Evolutionary conservation across 139 green algal species (phyloP), one percentile per base, ranked within the genome.

Genomic region (Chlorella sp.): DNA sequence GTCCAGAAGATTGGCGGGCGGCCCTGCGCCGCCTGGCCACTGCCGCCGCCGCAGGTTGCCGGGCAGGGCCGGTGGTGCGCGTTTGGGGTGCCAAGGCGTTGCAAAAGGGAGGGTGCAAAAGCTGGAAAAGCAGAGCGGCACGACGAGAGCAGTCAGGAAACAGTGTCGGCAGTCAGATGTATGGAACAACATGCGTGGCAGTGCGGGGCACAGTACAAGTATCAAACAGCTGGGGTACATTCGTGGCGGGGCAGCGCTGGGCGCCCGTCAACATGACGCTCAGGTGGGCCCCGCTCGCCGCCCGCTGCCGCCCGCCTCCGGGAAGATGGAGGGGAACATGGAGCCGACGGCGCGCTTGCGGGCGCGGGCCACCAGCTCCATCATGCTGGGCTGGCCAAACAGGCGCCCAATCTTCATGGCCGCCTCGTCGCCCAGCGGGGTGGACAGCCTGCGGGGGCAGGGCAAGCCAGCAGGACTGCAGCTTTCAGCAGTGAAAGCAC

Each of bases 301-400:
- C 51, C 51, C 15, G 51, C 32, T n/a, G 67, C 30, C 32, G 30
- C 32, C 18, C 30, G 67, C 67, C 30, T 41, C 67, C n/a, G 30
- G 67, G 32, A 36, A 78, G 38, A 36, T 81, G 23, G 57, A 62
- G 2, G 68, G 78, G 68, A 89, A 89, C 21, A 74, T 38, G 18
- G 72, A 80, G 20, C 86, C 80, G 11, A 78, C 62, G 2, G 74
- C 80, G 28, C 71, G 63, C 23, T 44, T 80, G 30, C 86, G 65
- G 6, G 86, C 86, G 12, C 86, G 78, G 0, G 86, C 86, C 32
- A 89, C 86, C 6, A 62, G 23, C 44, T 87, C 23, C 26, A 89
- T 38, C 81, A 89, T 36, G 39, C 55, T 30, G 15, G 67, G n/a
- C 18, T 51, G 18, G 0, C 44, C 71, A 30, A 74, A 76, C 21